Evolutionary conservation across 2,329 filamentous ascomycete genomes (phyloP).

Genomic region (Calonectria pteridis): DNA sequence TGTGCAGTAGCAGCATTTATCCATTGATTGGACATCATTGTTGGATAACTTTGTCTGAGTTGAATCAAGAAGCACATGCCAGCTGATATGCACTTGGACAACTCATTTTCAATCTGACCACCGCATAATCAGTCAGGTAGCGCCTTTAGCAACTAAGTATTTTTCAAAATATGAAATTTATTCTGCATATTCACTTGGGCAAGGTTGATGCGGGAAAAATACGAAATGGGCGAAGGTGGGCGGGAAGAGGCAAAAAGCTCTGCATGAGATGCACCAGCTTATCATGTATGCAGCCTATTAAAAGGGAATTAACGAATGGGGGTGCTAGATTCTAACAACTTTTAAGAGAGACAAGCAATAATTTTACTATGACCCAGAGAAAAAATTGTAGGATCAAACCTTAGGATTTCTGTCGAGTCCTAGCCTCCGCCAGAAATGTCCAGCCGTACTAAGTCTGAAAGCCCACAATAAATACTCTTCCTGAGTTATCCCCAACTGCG

Average conservation of each 20-base stretch:
- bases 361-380: too few species aligned
- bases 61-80: background rate
- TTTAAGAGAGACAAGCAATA: background rate
- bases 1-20: background rate
- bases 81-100: background rate
- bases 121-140: background rate
- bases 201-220: background rate
- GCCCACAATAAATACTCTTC: too few species aligned
- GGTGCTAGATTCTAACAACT: background rate
- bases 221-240: background rate
- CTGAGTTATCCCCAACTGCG: too few species aligned
- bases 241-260: background rate
- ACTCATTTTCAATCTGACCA: background rate
- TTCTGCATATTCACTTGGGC: background rate
- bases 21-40: background rate
- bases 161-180: background rate
- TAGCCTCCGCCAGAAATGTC: background rate
- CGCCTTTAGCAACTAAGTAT: background rate
- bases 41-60: background rate
- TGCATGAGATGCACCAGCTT: background rate
- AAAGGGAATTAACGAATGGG: background rate
- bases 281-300: background rate
- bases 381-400: background rate
- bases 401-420: background rate
- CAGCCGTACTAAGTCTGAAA: too few species aligned